Evolutionary conservation across 2,329 filamentous ascomycete genomes (phyloP).

Genomic region (Scolecobasidium constrictum): DNA sequence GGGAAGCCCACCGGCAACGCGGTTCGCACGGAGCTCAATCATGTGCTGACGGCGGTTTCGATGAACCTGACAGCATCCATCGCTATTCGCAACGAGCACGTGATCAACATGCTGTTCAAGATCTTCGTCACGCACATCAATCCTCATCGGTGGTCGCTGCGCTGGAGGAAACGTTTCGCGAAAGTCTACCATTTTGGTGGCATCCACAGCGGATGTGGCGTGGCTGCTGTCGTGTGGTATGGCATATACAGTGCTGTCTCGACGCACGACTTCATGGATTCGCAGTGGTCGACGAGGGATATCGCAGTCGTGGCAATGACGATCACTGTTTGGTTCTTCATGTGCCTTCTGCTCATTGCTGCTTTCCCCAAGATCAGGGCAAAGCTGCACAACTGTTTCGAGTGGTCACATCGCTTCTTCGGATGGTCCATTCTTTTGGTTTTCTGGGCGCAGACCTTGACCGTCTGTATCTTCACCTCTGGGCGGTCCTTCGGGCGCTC

Average conservation of each 20-base stretch:
- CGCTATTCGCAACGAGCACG: constrained; percentile 21
- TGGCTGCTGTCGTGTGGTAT: constrained; percentile 17
- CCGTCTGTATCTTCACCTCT: constrained; percentile 38
- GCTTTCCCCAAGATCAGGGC: constrained; percentile 55
- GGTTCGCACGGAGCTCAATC: neutral
- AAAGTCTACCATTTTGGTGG: constrained; percentile 24
- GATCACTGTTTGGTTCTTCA: constrained; percentile 46
- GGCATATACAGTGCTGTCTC: neutral
- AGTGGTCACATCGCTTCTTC: constrained; percentile 59
- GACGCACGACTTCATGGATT: constrained; percentile 5
- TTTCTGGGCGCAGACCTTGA: constrained; percentile 53
- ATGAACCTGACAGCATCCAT: constrained; percentile 22
- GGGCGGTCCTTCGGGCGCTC: constrained; percentile 10
- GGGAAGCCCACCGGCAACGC: neutral
- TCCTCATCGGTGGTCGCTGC: constrained; percentile 16
- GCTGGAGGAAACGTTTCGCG: constrained; percentile 15
- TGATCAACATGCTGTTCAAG: constrained; percentile 20
- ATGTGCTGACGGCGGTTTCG: constrained; percentile 20
- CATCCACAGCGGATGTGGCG: constrained; percentile 22
- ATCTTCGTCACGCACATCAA: constrained; percentile 17
- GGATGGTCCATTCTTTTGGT: constrained; percentile 58
- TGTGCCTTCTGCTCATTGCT: constrained; percentile 48
- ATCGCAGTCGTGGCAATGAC: constrained; percentile 29
- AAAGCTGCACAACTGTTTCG: constrained; percentile 57
- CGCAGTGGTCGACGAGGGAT: neutral